Conservation (phyloP, 768 basidiomycete genomes). For the Leccinum boreale region DNA sequence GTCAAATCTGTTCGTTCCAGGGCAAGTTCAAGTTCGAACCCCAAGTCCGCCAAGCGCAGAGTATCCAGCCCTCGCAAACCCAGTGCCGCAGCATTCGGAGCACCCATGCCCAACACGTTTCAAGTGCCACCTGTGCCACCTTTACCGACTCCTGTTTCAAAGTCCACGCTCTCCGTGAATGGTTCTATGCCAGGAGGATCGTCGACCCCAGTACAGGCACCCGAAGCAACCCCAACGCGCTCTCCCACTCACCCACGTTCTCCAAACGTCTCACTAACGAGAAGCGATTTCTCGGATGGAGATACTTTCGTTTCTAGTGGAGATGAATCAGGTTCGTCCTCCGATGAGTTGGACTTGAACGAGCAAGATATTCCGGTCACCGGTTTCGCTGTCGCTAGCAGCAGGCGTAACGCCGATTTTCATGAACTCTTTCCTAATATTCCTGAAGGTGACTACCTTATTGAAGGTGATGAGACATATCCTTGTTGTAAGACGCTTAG, state of each 20-base stretch:
- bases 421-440: constrained; percentile 88
- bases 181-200: constrained; percentile 9
- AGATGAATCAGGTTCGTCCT: constrained; percentile 31
- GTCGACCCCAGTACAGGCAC: background rate
- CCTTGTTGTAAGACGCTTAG: background rate
- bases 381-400: constrained; percentile 96
- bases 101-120: constrained; percentile 62
- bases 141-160: constrained; percentile 16
- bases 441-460: constrained; percentile 94
- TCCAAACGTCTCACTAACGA: constrained; percentile 18
- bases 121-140: constrained; percentile 39
- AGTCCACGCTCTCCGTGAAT: constrained; percentile 15
- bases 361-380: constrained; percentile 84
- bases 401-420: constrained; percentile 91
- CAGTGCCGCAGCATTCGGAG: constrained; percentile 59
- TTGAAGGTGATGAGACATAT: constrained; percentile 69
- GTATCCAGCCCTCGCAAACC: constrained; percentile 34
- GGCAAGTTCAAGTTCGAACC: constrained; percentile 26
- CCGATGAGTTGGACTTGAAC: constrained; percentile 34
- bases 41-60: constrained; percentile 16
- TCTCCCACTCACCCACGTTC: constrained; percentile 14
- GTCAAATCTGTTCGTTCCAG: constrained; percentile 24
- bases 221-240: background rate
- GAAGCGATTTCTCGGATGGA: constrained; percentile 29
- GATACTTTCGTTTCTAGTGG: constrained; percentile 25